Base-by-base conservation (phyloP, 441 rosid genomes). In the Croton setiger region DNA sequence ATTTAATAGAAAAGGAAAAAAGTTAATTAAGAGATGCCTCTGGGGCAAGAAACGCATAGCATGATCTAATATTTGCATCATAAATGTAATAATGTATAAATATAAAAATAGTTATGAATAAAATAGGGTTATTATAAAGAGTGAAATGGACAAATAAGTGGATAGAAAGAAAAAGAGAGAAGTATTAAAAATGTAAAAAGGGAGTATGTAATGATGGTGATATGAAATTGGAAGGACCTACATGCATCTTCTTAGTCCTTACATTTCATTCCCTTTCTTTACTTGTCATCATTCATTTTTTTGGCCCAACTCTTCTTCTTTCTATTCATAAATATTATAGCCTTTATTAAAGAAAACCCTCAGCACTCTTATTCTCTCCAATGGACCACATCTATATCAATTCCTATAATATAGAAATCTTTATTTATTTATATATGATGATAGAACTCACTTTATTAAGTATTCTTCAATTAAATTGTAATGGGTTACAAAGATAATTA, bases 41-140 rank as follows among this genome's bases (percentile, higher is more conserved):
- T 7, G 7, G n/a, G 73, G 37, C 49, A 60, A 33, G 58, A 69
- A 66, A 33, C 48, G 71, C 70, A 45, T 27, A 75, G 67, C 77
- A 70, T 81, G 81, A 78, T 78, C 60, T 72, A 74, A 78, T 70
- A 55, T 52, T 65, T 60, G 61, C 78, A 57, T 78, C 80, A 78
- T 54, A 53, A 62, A 61, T 6, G 15, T 5, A 27, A 12, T 13
- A 52, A 23, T 20, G 1, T 31, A 43, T 39, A 39, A 6, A 3
- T 60, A 3, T 41, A 45, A 27, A 27, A 27, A 27, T 27, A 27
- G 31, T 27, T 27, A 27, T 27, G 31, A 27, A 27, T 27, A 27
- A 27, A 27, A 27, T 27, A 0, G 31, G 31, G 31, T 27, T 27
- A 27, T 27, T 27, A 27, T 27, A 27, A 27, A 27, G 31, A 27